Percentiles rank a stretch among this genome's conserved stretches.
phyloP scores from a whole-genome alignment of 176 grass and related monocot genomes.

The Carex scoparia region DNA sequence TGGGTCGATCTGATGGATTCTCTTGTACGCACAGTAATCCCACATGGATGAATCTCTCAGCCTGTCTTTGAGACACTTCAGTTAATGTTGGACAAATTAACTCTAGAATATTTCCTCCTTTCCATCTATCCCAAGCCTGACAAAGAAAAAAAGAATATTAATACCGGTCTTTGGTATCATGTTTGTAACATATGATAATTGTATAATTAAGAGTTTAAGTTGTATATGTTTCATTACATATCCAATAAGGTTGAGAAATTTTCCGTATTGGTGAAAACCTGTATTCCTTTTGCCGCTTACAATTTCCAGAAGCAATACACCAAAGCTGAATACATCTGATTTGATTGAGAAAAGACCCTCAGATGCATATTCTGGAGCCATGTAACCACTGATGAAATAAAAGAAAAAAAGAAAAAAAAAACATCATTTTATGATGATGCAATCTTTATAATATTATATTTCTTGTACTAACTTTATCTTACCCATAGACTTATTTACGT shows the following conservation, averaged over 20 bases:
- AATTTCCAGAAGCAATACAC: conserved; percentile 12
- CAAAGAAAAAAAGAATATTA: no score
- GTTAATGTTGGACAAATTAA: background rate
- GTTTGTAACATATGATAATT: no score
- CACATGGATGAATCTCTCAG: conserved; percentile 1
- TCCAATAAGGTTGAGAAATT: conserved; percentile 12
- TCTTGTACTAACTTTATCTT: background rate
- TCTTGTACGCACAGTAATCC: conserved; percentile 10
- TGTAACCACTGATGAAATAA: background rate
- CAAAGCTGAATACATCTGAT: conserved; percentile 17
- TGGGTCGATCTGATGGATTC: background rate
- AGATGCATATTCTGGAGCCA: conserved; percentile 18
- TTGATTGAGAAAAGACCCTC: conserved; percentile 14
- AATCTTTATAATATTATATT: background rate
- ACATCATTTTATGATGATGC: background rate
- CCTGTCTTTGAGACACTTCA: background rate
- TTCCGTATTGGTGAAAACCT: background rate
- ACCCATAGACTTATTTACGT: background rate
- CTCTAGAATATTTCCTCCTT: background rate
- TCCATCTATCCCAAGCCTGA: conserved; percentile 16
- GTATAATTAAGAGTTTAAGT: no score
- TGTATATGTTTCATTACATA: background rate
- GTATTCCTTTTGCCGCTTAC: conserved; percentile 7
- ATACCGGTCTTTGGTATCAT: no score
- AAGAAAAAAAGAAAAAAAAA: background rate